Conservation (phyloP, 495 filamentous ascomycete genomes). For the Aspergillus nanangensis region DNA sequence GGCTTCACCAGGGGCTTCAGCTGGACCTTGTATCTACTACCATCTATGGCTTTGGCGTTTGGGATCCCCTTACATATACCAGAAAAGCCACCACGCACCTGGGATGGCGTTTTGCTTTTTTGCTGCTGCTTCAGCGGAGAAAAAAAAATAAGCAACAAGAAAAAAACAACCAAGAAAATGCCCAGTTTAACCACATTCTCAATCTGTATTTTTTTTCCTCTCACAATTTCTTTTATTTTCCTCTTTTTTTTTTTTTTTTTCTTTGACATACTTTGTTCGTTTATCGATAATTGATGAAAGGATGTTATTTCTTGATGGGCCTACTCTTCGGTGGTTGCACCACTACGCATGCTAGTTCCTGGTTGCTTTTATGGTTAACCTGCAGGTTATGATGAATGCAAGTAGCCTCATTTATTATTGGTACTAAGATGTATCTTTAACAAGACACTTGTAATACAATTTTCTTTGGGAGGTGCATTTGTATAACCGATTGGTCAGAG, state of each 20-base stretch:
- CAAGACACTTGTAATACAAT: no score
- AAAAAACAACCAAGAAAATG: neutral
- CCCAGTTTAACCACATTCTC: neutral
- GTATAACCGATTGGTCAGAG: no score
- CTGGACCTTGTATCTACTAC: conserved; percentile 34
- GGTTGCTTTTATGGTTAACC: no score
- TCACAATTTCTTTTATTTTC: conserved; percentile 7
- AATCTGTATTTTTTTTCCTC: conserved; percentile 13
- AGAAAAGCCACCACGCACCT: conserved; percentile 16
- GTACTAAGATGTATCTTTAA: no score
- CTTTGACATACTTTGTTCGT: conserved; percentile 4
- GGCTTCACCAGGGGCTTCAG: neutral
- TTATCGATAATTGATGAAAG: conserved; percentile 4
- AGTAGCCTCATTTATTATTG: no score
- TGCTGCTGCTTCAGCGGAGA: conserved; percentile 4
- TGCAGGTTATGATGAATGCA: no score
- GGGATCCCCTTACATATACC: conserved; percentile 26
- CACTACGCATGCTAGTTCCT: no score
- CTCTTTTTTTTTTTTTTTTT: conserved; percentile 6
- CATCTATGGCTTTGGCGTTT: conserved; percentile 38
- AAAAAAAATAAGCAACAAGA: conserved; percentile 1
- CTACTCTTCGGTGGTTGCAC: neutral
- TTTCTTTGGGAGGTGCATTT: no score
- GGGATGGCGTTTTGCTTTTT: conserved; percentile 10
- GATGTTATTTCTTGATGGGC: neutral